These are phyloP conservation scores for Paspalum vaginatum DNA, from an alignment of 176 grass and related monocot species.

Conservation along the genomic window DNA sequence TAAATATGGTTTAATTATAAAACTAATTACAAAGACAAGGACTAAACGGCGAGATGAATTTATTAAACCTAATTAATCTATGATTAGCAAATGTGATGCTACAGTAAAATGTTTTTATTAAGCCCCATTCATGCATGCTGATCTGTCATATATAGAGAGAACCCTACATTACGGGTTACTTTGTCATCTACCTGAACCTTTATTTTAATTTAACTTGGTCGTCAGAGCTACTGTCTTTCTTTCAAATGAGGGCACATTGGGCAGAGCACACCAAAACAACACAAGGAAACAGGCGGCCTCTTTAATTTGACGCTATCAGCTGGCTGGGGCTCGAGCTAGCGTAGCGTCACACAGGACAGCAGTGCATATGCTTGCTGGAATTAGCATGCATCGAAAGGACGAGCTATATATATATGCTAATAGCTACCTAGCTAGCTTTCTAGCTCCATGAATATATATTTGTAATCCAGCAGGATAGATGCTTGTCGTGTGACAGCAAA, in stretches of 20 bases:
- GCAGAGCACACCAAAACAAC: background rate
- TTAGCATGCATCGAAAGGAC: conserved; percentile 29
- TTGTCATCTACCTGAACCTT: background rate
- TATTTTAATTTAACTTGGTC: background rate
- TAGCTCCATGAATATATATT: background rate
- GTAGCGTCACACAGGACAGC: too few species aligned
- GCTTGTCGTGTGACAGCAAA: conserved; percentile 22
- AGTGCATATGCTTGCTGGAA: background rate
- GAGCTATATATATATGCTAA: background rate
- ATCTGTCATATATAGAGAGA: too few species aligned
- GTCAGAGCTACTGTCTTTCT: background rate
- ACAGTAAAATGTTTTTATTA: too few species aligned
- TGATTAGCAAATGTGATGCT: too few species aligned
- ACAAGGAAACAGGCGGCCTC: background rate
- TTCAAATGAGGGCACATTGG: background rate
- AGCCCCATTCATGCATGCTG: too few species aligned
- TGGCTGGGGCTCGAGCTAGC: too few species aligned
- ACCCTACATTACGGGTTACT: too few species aligned
- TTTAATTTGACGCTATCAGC: background rate
- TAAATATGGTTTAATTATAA: too few species aligned
- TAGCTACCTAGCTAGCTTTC: background rate
- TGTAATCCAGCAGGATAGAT: conserved; percentile 22
- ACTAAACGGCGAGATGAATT: too few species aligned
- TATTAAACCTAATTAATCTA: too few species aligned
- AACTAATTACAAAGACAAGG: too few species aligned